phyloP scores from a whole-genome alignment of 495 filamentous ascomycete genomes.

The Melanomma pulvis-pyrius region DNA sequence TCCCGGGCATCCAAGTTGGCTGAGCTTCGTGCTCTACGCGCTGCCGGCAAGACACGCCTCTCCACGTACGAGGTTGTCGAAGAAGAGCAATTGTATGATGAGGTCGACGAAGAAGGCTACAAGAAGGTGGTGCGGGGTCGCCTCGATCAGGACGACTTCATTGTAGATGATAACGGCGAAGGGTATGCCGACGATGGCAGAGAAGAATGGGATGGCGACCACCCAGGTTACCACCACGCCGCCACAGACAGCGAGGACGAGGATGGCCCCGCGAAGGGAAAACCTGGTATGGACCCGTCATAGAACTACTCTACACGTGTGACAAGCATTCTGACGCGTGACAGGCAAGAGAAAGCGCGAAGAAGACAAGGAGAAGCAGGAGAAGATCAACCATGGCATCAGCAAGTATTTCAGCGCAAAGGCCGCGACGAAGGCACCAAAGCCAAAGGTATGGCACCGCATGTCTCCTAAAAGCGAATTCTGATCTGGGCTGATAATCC shows the following conservation, averaged over 20 bases:
- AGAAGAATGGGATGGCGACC: conserved; percentile 88
- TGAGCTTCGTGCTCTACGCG: conserved; percentile 81
- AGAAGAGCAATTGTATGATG: conserved; percentile 85
- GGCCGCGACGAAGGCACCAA: conserved; percentile 64
- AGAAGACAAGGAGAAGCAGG: conserved; percentile 81
- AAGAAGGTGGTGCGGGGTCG: conserved; percentile 91
- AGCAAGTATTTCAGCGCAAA: conserved; percentile 89
- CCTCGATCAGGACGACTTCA: conserved; percentile 93
- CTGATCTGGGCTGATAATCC: conserved; percentile 16
- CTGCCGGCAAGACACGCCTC: conserved; percentile 85
- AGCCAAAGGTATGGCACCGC: conserved; percentile 69
- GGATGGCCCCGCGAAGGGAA: conserved; percentile 64
- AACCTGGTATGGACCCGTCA: conserved; percentile 54
- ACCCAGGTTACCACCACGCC: conserved; percentile 58
- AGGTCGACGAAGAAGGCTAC: conserved; percentile 96
- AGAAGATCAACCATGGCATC: conserved; percentile 87
- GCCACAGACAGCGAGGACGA: conserved; percentile 72
- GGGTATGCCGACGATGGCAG: conserved; percentile 92
- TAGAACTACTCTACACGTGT: neutral
- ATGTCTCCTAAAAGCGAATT: neutral
- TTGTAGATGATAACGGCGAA: conserved; percentile 62
- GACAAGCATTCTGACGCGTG: conserved; percentile 10
- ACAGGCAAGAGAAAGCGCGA: conserved; percentile 84
- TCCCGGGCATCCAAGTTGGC: conserved; percentile 56
- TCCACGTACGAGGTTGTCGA: conserved; percentile 88